Base-by-base conservation (phyloP, 768 basidiomycete species). In the Tephrocybe sp. region DNA sequence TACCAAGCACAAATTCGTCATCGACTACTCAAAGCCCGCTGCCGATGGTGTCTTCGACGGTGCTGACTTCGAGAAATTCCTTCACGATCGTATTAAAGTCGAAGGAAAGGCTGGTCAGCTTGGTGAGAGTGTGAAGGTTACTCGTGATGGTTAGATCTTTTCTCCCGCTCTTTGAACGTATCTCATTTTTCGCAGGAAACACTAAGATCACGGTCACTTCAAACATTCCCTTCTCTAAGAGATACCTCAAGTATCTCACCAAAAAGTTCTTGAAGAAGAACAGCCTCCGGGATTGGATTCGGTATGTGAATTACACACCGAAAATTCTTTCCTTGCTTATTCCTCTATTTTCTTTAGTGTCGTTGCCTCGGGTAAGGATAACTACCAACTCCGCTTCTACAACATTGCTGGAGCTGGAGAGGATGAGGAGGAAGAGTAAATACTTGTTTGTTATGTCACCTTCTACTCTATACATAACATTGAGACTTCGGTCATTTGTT, bases 231-330 rank as follows among this genome's bases (percentile, higher is more conserved):
- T 88, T 98, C 74, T 98, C 96, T 45, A 98, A 98, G 77, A 83
- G 92, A 51, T 98, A 97, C 73, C 85, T 98, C 68, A 98, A 98
- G 74, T 99, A 98, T 75, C 79, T 98, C 54, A 98, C 96, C 56
- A 98, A 98, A 82, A 96, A 96, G 78, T 95, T 92, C 82, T 80
- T 98, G 73, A 98, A 98, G 83, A 97, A 97, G 84, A 94, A 95
- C 76, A 74, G 79, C 39, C 80, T 97, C 62, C 87, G 94, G 59
- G 95, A 98, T 75, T 98, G 93, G 90, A 92, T 98, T 68, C 94
- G 93, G 83, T 86, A 56, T 44, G 75, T 67, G 13, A 13, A 26
- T 34, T 2, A 14, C 13, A 2, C 5, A n/a, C 7, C 4, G 13
- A 14, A 7, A 26, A 17, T 11, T 17, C 26, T 14, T 34, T 17